Base-by-base conservation (phyloP, 2,329 filamentous ascomycete genomes). In the Ophiocordyceps polyrhachis-furcata region DNA sequence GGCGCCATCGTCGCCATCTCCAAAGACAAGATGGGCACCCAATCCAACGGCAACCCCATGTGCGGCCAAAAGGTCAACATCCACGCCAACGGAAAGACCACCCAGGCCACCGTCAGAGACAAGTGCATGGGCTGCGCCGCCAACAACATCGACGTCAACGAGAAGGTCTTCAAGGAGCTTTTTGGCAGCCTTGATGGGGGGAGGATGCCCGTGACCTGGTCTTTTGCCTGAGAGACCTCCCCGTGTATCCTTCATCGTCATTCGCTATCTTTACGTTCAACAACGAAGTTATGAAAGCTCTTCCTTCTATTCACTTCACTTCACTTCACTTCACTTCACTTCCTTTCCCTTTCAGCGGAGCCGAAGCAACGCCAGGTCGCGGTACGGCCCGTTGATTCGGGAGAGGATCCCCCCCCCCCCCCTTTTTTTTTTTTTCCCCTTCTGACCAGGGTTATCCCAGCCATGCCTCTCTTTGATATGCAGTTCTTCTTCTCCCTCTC, bases 61-160 rank as follows among this genome's bases (percentile, higher is more conserved):
- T 91, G 85, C 62, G 78, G 76, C 58, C 72, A 76, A 65, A 75
- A 64, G 43, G 72, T 88, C 55, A 77, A 70, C 51, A 75, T 87
- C 64, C 64, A 54, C 38, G 67, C 66, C 57, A 67, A 70, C 43
- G 81, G 81, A 58, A 72, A 73, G 58, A 69, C 68, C 2, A 58
- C 66, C 52, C 66, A 60, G 2, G 83, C 76, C 49, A 70, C 53
- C 4, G 74, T 88, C 49, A 71, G 71, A 44, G 84, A 91, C 67
- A 85, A 83, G 66, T 91, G 84, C 69, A 73, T 74, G 62, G 79
- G 79, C 53, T 91, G 84, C 60, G 55, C 44, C 43, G 44, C 53
- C 31, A 50, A 58, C 38, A 65, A 69, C 53, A 72, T 86, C 43
- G 81, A 86, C 54, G 67, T 81, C 51, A 74, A 71, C 50, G 61